Evolutionary conservation across 1,284 basidiomycete species (phyloP), one percentile per base, ranked within the genome.

Genomic region (Flammula alnicola): DNA sequence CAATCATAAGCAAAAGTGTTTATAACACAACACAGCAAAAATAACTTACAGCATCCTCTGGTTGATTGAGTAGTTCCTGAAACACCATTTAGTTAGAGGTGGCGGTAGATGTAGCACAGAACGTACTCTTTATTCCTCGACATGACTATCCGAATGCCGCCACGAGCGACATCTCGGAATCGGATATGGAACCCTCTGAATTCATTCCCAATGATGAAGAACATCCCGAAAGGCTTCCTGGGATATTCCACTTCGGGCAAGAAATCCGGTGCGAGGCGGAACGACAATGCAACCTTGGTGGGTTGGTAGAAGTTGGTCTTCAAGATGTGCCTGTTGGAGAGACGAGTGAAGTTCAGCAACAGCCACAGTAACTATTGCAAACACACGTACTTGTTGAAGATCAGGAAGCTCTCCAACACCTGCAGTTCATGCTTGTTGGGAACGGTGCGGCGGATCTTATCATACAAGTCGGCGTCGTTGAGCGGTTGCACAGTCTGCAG

Each of bases 231-330:
- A 3, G 94, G 93, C 66, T 86, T 88, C 70, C 80, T 88, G 8
- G 95, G 94, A 70, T 98, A 98, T 74, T 99, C 97, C 49, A 91
- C 79, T 61, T 93, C 91, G 23, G 97, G 96, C 40, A 99, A 73
- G 81, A 99, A 99, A 55, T 84, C 82, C 0, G 95, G 93, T 47
- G 92, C 86, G 42, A 99, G 83, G 47, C 97, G 89, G 92, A 99
- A 99, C 12, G 93, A 95, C 47, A 99, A 76, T 7, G 97, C 95
- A 32, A 98, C 94, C 75, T 98, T 98, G 38, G 95, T 98, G 3
- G 95, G 94, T 66, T 96, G 95, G 76, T 97, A 98, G 69, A 98
- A 98, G 79, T 96, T 97, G 59, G 93, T 98, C 82, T 97, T 98
- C 61, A 98, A 78, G 49, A 98, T 85, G 64, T 93, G 85, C 67